phyloP scores from a whole-genome alignment of 2,329 filamentous ascomycete genomes.

The Colletotrichum sp. region DNA sequence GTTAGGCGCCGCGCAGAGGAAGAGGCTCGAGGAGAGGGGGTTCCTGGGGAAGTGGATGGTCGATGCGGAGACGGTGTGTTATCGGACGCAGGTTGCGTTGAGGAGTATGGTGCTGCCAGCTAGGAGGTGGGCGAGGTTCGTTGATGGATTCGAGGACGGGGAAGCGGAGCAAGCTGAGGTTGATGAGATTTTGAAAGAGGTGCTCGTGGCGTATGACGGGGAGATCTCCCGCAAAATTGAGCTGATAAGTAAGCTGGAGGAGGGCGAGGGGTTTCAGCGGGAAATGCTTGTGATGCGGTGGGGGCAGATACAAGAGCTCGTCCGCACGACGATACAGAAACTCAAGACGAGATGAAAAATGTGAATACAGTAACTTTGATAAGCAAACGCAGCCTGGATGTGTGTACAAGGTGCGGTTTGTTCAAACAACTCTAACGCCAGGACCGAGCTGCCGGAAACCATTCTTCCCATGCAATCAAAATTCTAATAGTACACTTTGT shows the following conservation, averaged over 20 bases:
- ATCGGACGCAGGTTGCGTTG: conserved; percentile 61
- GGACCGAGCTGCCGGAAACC: neutral
- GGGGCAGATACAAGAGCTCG: conserved; percentile 45
- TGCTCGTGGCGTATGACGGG: conserved; percentile 42
- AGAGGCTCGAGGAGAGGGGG: conserved; percentile 45
- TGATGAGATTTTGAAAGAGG: conserved; percentile 36
- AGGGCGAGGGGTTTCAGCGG: conserved; percentile 38
- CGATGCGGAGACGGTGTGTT: conserved; percentile 55
- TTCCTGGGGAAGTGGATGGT: conserved; percentile 59
- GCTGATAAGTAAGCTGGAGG: conserved; percentile 30
- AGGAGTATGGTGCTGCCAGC: conserved; percentile 39
- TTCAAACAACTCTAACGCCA: conserved; percentile 12
- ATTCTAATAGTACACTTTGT: conserved; percentile 17
- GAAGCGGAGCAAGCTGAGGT: conserved; percentile 44
- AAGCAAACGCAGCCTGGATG: neutral
- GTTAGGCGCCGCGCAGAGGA: conserved; percentile 37
- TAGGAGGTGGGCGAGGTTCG: conserved; percentile 50
- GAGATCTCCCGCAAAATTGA: conserved; percentile 35
- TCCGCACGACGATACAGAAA: conserved; percentile 39
- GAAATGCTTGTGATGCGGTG: conserved; percentile 43
- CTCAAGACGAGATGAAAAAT: neutral
- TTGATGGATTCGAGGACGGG: conserved; percentile 51
- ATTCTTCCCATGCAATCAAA: neutral
- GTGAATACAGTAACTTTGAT: neutral
- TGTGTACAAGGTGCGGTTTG: neutral